Evolutionary conservation across 768 basidiomycete genomes (phyloP).

Genomic region (Tylopilus plumbeoviolaceoides): DNA sequence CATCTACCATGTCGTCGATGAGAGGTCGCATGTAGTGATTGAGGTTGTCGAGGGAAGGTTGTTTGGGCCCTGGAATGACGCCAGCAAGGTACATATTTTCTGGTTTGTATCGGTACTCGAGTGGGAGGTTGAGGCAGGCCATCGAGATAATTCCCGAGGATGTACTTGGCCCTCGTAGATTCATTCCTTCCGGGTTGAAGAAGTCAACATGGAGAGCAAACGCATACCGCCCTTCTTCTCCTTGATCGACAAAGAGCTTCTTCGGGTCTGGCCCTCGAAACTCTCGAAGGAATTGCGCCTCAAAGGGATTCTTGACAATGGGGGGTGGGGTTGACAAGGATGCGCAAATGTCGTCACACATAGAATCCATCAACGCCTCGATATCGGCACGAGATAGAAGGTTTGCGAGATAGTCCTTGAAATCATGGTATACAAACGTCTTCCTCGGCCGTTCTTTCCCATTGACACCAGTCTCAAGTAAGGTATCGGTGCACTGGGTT

Average conservation of each 20-base stretch:
- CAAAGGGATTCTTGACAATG: neutral
- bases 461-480: too few relatives aligned
- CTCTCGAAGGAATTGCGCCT: neutral
- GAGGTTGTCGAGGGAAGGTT: neutral
- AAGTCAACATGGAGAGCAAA: neutral
- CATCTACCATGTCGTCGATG: slow-evolving; percentile 28
- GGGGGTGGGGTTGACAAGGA: neutral
- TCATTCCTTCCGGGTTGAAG: neutral
- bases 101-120: neutral
- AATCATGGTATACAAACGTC: neutral
- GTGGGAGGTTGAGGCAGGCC: neutral
- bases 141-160: neutral
- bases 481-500: too few relatives aligned
- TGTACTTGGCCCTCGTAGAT: neutral
- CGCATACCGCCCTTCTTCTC: neutral
- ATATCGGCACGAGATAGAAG: neutral
- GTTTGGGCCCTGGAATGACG: neutral
- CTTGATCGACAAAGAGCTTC: neutral
- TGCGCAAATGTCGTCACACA: neutral
- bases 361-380: neutral
- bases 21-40: slow-evolving; percentile 31
- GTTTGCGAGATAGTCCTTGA: neutral
- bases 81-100: neutral
- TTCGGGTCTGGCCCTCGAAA: neutral
- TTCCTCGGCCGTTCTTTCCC: too few relatives aligned